These are phyloP conservation scores for Babesia microti DNA, from an alignment of 169 alveolate genomes.

Conservation along the genomic window DNA sequence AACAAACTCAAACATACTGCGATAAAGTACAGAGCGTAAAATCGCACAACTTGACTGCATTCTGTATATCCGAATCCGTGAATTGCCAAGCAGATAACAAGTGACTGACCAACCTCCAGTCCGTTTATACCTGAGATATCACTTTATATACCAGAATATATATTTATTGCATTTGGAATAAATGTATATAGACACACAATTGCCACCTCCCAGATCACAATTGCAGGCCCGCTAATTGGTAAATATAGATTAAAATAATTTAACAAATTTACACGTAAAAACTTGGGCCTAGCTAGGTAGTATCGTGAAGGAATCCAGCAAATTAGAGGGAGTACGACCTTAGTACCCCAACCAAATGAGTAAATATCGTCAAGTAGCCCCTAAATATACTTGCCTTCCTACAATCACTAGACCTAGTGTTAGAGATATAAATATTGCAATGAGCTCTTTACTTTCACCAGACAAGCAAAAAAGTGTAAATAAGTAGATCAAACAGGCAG, in stretches of 20 bases:
- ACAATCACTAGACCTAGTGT: conserved; percentile 7
- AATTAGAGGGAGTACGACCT: conserved; percentile 14
- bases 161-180: conserved; percentile 84
- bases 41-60: conserved; percentile 1
- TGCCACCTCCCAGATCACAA: not conserved
- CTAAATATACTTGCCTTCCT: not conserved
- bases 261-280: not conserved
- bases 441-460: not conserved
- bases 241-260: conserved; percentile 20
- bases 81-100: conserved; percentile 66
- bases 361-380: conserved; percentile 40
- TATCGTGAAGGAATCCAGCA: too few relatives aligned
- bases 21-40: conserved; percentile 26
- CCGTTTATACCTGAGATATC: conserved; percentile 78
- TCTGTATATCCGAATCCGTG: conserved; percentile 9
- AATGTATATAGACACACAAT: conserved; percentile 35
- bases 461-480: conserved; percentile 3
- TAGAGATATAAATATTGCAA: conserved; percentile 17
- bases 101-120: conserved; percentile 82
- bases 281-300: conserved; percentile 13
- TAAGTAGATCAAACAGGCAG: conserved; percentile 29
- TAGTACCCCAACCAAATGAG: conserved; percentile 6
- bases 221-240: conserved; percentile 6
- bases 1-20: conserved; percentile 23
- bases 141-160: conserved; percentile 65